A percentile compares a stretch with the other conserved stretches of the same genome.
These are phyloP conservation scores for Sinapis alba DNA, from an alignment of 441 rosid species.

Conservation along the genomic window DNA sequence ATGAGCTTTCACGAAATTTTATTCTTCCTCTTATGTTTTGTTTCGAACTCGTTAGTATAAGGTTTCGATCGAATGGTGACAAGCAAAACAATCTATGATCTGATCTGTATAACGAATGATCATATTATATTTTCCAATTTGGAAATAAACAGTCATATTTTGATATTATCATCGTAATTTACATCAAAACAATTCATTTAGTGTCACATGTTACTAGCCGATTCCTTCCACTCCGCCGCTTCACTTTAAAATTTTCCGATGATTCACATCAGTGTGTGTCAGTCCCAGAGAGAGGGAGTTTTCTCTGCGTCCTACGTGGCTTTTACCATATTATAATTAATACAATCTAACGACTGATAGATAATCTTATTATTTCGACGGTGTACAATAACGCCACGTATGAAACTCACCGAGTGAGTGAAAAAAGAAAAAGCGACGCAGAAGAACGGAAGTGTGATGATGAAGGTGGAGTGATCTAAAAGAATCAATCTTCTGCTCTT, in stretches of 20 bases:
- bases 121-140: too few species aligned
- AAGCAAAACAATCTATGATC: too few species aligned
- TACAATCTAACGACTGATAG: not conserved
- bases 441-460: not conserved
- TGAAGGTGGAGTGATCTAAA: slow-evolving; percentile 7
- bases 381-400: not conserved
- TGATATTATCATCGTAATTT: too few species aligned
- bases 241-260: not conserved
- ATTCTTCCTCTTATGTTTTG: too few species aligned
- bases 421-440: not conserved
- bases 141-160: too few species aligned
- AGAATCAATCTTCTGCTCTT: too few species aligned
- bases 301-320: not conserved
- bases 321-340: not conserved
- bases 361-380: not conserved
- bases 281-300: slow-evolving; percentile 3
- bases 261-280: not conserved
- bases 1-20: too few species aligned
- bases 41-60: too few species aligned
- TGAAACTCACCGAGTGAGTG: not conserved
- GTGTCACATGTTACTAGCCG: too few species aligned
- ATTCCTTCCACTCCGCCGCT: too few species aligned
- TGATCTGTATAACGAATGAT: too few species aligned
- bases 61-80: too few species aligned
- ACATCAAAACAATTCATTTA: not conserved